Evolutionary conservation across 352 stramenopile species (phyloP).

Genomic region (Globisporangium recalcitrans): DNA sequence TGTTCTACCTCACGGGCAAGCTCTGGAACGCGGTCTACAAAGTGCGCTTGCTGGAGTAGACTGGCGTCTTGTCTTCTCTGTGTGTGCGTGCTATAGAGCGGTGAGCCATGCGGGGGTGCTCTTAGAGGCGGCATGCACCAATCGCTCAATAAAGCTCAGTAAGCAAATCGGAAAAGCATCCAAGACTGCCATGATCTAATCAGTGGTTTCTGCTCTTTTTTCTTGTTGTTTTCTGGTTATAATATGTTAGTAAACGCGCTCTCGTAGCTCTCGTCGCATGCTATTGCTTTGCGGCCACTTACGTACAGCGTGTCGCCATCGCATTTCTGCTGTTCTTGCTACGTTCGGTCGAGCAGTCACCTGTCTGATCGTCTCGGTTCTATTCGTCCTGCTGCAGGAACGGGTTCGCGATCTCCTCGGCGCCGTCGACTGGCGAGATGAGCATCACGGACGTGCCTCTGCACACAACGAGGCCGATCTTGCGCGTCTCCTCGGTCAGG

Average conservation of each 20-base stretch:
- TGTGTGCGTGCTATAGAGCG: not conserved
- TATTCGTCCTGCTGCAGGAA: constrained; percentile 86
- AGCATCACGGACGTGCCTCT: constrained; percentile 90
- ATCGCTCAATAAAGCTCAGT: not conserved
- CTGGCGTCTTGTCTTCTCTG: no score
- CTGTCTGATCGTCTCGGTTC: not conserved
- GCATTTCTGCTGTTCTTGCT: not conserved
- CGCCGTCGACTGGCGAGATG: constrained; percentile 88
- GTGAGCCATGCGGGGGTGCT: not conserved
- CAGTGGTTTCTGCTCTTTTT: not conserved
- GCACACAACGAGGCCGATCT: constrained; percentile 93
- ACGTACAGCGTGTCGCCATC: not conserved
- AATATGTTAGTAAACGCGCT: not conserved
- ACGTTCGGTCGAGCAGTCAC: not conserved
- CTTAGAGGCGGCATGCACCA: no score
- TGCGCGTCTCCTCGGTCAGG: constrained; percentile 88
- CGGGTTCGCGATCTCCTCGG: constrained; percentile 90
- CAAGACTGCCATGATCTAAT: not conserved
- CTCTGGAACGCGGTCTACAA: constrained; percentile 90
- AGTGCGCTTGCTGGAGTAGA: constrained; percentile 57
- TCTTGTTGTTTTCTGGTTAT: not conserved
- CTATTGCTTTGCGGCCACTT: not conserved
- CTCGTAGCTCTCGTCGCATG: not conserved
- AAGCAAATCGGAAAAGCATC: not conserved
- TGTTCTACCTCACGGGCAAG: constrained; percentile 93